Base-by-base conservation (phyloP, 495 filamentous ascomycete species). In the Penicillium desertorum region DNA sequence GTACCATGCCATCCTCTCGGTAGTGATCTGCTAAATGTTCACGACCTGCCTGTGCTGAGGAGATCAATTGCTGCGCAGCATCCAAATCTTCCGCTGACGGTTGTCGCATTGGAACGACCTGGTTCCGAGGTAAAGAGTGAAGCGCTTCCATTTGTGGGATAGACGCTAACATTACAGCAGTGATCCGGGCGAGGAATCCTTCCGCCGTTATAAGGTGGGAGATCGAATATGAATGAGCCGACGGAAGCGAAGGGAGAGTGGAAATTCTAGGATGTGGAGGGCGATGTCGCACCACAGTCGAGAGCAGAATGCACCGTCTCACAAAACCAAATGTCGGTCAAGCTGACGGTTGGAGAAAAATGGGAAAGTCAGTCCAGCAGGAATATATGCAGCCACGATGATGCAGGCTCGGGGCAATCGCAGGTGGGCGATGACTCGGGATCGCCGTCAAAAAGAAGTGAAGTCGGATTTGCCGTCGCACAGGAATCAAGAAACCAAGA, bases 51-150 rank as follows among this genome's bases (percentile, higher is more conserved):
- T 75, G 72, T 30, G 76, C 70, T 17, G 76, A 79, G 9, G 76
- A 75, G 46, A 78, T 70, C 58, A 78, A 61, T 64, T 79, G 76
- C 60, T 76, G 75, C 36, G 75, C 76, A 57, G 76, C 74, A 53
- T 77, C 75, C 48, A 78, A 49, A 58, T 79, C 75, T 62, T 77
- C 75, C 47, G 73, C 74, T 5, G 74, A 78, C 9, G 72, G 75
- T 54, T 78, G 74, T 60, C 71, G 71, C 63, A 72, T 60, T 37
- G 69, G 58, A 58, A 62, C 65, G 57, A 67, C 63, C 17, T 67
- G 59, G 52, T 66, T 68, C 42, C 65, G 61, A 53, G 71, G 67
- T 37, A 74, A 62, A 62, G 72, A 74, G 62, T 67, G 71, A 66
- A 68, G 62, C 65, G 69, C 64, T 62, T 77, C 76, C 74, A 76